Conservation (phyloP, 345 rosid genomes). For the Pistacia atlantica region DNA sequence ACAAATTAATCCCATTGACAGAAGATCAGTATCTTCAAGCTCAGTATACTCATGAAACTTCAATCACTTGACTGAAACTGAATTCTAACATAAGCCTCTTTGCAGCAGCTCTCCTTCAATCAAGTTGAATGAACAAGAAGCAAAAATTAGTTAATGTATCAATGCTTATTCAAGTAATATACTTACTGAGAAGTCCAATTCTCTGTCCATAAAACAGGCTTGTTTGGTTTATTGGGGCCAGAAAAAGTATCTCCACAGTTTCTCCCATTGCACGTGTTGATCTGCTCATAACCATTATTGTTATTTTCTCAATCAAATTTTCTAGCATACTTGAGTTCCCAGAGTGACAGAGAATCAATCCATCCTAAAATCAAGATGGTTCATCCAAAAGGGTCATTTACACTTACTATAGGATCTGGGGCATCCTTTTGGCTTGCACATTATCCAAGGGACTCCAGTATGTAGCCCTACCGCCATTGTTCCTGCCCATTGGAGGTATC, state of each 20-base stretch:
- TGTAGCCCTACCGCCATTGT: constrained; percentile 38
- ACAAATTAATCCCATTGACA: not conserved
- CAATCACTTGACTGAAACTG: not conserved
- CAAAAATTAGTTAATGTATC: not conserved
- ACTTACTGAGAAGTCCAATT: constrained; percentile 63
- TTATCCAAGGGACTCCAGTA: constrained; percentile 55
- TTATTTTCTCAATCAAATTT: not conserved
- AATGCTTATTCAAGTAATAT: constrained; percentile 2
- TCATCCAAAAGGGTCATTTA: not conserved
- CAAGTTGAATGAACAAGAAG: not conserved
- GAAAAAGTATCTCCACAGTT: constrained; percentile 60
- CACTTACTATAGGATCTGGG: constrained; percentile 48
- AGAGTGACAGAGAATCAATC: not conserved
- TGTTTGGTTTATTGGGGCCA: constrained; percentile 45
- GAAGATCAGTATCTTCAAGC: not conserved
- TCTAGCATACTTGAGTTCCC: not conserved
- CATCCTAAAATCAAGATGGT: not conserved
- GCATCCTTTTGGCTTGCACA: constrained; percentile 63
- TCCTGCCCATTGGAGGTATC: constrained; percentile 61
- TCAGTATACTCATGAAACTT: not conserved
- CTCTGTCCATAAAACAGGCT: constrained; percentile 56
- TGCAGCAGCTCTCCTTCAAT: not conserved
- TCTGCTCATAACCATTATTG: constrained; percentile 24
- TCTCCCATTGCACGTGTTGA: constrained; percentile 59
- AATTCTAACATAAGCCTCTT: not conserved